Percentiles rank a stretch among this genome's conserved stretches.
These are phyloP conservation scores for Fusarium ambrosium DNA, from an alignment of 2,329 filamentous ascomycete genomes.

Conservation along the genomic window DNA sequence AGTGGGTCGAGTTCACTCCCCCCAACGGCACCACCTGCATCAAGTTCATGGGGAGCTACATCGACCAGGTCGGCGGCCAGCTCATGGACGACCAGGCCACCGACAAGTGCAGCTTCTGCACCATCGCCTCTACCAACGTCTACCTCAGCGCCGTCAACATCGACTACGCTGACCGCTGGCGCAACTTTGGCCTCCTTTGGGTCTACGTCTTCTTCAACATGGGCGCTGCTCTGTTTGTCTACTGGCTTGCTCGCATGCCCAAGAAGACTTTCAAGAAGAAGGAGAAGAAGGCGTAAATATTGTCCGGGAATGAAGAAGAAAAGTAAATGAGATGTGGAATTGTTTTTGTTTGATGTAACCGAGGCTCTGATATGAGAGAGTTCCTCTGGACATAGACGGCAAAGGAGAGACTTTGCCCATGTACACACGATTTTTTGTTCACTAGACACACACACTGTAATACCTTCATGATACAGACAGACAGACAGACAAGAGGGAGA, in stretches of 20 bases:
- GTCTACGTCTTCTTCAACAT: slow-evolving; percentile 72
- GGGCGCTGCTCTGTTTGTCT: slow-evolving; percentile 66
- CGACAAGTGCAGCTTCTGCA: slow-evolving; percentile 69
- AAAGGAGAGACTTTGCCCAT: slow-evolving; percentile 22
- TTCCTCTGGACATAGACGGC: slow-evolving; percentile 33
- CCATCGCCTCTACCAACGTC: slow-evolving; percentile 64
- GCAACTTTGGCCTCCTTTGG: slow-evolving; percentile 76
- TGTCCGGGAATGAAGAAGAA: not conserved
- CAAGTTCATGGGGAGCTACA: slow-evolving; percentile 69
- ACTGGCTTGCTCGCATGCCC: slow-evolving; percentile 67
- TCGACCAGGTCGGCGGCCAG: slow-evolving; percentile 63
- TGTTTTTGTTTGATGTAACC: slow-evolving; percentile 3
- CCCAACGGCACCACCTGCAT: slow-evolving; percentile 68
- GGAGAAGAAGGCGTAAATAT: slow-evolving; percentile 51
- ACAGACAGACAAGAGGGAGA: slow-evolving; percentile 25
- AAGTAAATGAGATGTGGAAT: not conserved
- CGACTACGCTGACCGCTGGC: slow-evolving; percentile 73
- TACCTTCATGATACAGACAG: slow-evolving; percentile 16
- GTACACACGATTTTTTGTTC: slow-evolving; percentile 30
- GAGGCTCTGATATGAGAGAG: not conserved
- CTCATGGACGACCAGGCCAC: slow-evolving; percentile 65
- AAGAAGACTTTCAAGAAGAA: slow-evolving; percentile 53
- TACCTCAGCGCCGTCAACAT: slow-evolving; percentile 65
- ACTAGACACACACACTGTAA: slow-evolving; percentile 38
- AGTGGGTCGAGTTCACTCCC: slow-evolving; percentile 76